Evolutionary conservation across 495 filamentous ascomycete species (phyloP).

Genomic region (Trichoderma parareesei): DNA sequence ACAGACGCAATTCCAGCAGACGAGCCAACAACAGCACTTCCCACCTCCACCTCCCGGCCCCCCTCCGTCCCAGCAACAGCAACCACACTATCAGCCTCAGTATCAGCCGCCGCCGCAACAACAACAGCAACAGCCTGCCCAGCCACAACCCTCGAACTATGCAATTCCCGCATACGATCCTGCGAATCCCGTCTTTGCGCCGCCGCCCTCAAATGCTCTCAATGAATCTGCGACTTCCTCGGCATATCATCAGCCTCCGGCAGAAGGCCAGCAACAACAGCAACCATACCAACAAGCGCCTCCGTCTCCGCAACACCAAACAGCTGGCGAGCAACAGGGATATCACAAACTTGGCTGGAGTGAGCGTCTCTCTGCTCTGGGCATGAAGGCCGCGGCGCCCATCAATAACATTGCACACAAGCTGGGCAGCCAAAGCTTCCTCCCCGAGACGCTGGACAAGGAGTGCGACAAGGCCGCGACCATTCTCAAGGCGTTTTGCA

Average conservation of each 20-base stretch:
- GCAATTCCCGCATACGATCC: constrained; percentile 23
- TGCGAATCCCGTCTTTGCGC: constrained; percentile 20
- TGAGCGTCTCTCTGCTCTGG: constrained; percentile 20
- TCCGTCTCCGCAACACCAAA: neutral
- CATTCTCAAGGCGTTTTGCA: constrained; percentile 75
- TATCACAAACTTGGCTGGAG: constrained; percentile 15
- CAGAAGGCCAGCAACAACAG: constrained; percentile 16
- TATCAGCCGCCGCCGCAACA: neutral
- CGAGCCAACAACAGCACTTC: neutral
- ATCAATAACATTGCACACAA: constrained; percentile 63
- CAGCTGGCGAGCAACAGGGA: neutral
- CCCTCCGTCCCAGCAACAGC: neutral
- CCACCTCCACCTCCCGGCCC: neutral
- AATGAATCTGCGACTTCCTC: neutral
- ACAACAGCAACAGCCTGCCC: neutral
- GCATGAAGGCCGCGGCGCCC: constrained; percentile 43
- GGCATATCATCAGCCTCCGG: neutral
- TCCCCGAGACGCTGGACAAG: constrained; percentile 70
- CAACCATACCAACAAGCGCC: neutral
- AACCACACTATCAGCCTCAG: neutral
- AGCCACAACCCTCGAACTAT: constrained; percentile 18
- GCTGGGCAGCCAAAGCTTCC: constrained; percentile 55
- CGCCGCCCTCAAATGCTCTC: constrained; percentile 9
- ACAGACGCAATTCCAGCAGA: neutral
- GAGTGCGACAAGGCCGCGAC: constrained; percentile 82